Evolutionary conservation across 257 asterid genomes (phyloP).

Genomic region (Solanum piurae): DNA sequence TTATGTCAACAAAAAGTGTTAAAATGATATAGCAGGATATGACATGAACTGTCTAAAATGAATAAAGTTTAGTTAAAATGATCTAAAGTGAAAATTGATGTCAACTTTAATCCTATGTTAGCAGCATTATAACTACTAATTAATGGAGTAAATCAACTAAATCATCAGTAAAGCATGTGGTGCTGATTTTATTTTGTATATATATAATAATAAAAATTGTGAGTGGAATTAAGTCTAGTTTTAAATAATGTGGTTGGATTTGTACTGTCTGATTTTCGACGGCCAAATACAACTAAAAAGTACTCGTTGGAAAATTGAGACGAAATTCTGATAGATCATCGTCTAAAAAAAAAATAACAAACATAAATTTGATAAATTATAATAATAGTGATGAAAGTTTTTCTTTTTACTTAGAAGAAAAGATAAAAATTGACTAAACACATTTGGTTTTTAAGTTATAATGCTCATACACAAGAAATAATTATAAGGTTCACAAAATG

Average conservation of each 20-base stretch:
- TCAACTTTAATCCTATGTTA: background rate
- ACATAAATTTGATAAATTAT: background rate
- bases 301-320: background rate
- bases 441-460: background rate
- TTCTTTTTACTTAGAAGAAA: background rate
- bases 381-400: background rate
- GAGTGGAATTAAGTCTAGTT: background rate
- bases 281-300: background rate
- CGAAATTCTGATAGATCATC: background rate
- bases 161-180: background rate
- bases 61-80: no score
- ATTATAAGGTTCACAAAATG: background rate
- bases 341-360: background rate
- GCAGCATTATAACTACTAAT: background rate
- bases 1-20: no score
- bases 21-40: no score
- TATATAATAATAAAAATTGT: background rate
- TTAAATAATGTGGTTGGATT: background rate
- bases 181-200: background rate
- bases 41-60: no score
- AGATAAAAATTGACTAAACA: background rate
- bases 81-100: no score
- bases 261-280: background rate
- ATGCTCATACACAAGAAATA: background rate
- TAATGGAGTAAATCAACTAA: background rate